Conservation (phyloP, 805 yeast genomes). For the Tetrapisispora taiwanensis region DNA sequence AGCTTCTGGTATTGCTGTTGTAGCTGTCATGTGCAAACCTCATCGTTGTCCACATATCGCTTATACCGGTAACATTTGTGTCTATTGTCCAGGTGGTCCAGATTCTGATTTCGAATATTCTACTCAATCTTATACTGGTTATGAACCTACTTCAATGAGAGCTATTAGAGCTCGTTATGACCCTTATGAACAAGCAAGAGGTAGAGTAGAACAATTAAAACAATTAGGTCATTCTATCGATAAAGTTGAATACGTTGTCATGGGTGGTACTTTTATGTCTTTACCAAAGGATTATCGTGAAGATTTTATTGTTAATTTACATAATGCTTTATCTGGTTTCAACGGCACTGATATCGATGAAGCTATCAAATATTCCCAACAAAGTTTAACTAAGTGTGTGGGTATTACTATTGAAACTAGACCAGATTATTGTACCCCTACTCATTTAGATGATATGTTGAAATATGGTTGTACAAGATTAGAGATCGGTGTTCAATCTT, state of each 20-base stretch:
- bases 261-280: constrained; percentile 99
- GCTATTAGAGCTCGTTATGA: constrained; percentile 98
- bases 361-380: constrained; percentile 84
- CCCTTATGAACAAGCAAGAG: constrained; percentile 97
- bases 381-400: constrained; percentile 91
- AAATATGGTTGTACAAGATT: constrained; percentile 93
- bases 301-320: constrained; percentile 75
- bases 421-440: constrained; percentile 95
- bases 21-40: constrained; percentile 98
- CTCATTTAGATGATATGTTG: constrained; percentile 91
- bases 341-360: constrained; percentile 82
- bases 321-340: constrained; percentile 90
- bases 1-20: constrained; percentile 97
- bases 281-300: constrained; percentile 85
- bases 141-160: constrained; percentile 97
- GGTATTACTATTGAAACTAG: constrained; percentile 97
- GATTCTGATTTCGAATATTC: constrained; percentile 97
- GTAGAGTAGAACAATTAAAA: constrained; percentile 89
- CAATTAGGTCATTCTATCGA: constrained; percentile 94
- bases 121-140: constrained; percentile 96
- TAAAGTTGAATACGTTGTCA: constrained; percentile 92
- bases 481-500: constrained; percentile 95
- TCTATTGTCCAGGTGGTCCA: constrained; percentile 98
- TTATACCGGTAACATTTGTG: constrained; percentile 96
- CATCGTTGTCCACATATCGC: constrained; percentile 99